A percentile compares a stretch with the other conserved stretches of the same genome.
phyloP scores from a whole-genome alignment of 495 filamentous ascomycete species.

The Echria macrotheca region DNA sequence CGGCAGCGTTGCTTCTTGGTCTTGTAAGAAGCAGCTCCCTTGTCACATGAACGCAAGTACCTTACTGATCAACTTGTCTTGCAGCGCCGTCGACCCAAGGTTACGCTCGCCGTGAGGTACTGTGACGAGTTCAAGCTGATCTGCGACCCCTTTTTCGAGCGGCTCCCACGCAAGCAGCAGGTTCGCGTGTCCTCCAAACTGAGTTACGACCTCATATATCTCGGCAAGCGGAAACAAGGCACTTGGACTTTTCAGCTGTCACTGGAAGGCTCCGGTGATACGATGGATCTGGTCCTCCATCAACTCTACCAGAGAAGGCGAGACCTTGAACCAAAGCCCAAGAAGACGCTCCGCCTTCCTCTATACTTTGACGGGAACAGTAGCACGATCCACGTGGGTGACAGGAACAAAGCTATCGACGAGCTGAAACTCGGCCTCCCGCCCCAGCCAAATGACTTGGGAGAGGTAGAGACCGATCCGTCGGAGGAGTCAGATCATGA shows the following conservation, averaged over 20 bases:
- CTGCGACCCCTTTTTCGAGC: constrained; percentile 4
- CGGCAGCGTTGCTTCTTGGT: not conserved
- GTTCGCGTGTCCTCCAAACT: not conserved
- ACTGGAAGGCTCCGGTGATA: not conserved
- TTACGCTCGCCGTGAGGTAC: not conserved
- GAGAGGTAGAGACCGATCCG: not conserved
- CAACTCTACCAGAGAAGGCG: not conserved
- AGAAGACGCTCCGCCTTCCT: constrained; percentile 4
- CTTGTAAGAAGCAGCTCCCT: not conserved
- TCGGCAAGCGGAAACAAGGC: not conserved
- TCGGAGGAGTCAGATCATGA: not conserved
- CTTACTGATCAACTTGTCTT: not conserved
- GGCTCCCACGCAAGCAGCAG: not conserved
- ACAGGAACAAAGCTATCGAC: not conserved
- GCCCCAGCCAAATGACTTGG: not conserved
- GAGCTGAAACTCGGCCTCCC: not conserved
- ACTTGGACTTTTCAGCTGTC: not conserved
- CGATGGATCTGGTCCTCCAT: not conserved
- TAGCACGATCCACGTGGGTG: not conserved
- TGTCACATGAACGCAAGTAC: not conserved
- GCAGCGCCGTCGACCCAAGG: not conserved
- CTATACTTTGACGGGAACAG: constrained; percentile 4
- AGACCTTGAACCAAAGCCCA: not conserved
- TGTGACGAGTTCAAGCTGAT: not conserved
- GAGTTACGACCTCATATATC: constrained; percentile 4